These are phyloP conservation scores for Coemansia sp. DNA, from an alignment of 192 early-diverging fungal genomes.

Conservation along the genomic window DNA sequence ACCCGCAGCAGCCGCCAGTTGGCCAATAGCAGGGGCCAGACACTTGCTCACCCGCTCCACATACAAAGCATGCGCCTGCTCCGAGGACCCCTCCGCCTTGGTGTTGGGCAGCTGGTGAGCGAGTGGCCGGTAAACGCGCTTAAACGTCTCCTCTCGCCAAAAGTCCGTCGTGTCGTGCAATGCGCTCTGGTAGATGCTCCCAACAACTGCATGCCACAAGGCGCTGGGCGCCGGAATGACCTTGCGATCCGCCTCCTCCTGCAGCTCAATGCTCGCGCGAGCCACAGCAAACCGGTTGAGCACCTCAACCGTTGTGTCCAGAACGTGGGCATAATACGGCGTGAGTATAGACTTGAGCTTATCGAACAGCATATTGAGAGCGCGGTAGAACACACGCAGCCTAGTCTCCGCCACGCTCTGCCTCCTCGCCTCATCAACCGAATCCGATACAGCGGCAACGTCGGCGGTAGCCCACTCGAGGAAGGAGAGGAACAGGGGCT, in stretches of 20 bases:
- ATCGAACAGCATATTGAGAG: slow-evolving; percentile 34
- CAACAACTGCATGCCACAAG: slow-evolving; percentile 74
- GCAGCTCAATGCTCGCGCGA: slow-evolving; percentile 32
- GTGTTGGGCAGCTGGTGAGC: slow-evolving; percentile 74
- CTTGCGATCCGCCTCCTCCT: slow-evolving; percentile 42
- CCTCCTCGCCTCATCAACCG: slow-evolving; percentile 26
- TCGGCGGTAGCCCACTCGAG: slow-evolving; percentile 53
- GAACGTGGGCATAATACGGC: slow-evolving; percentile 75
- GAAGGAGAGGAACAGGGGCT: slow-evolving; percentile 85
- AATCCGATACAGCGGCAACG: slow-evolving; percentile 10
- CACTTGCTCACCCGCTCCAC: slow-evolving; percentile 56
- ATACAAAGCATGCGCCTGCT: slow-evolving; percentile 41
- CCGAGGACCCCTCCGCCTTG: slow-evolving; percentile 1
- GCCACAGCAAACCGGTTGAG: slow-evolving; percentile 55
- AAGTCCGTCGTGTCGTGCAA: slow-evolving; percentile 67
- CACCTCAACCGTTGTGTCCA: slow-evolving; percentile 64
- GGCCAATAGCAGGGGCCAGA: slow-evolving; percentile 76
- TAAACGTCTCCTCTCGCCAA: slow-evolving; percentile 72
- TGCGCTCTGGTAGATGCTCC: slow-evolving; percentile 64
- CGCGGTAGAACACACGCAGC: slow-evolving; percentile 44
- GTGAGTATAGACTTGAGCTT: slow-evolving; percentile 64
- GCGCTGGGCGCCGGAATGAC: slow-evolving; percentile 52
- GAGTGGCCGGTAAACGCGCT: slow-evolving; percentile 69
- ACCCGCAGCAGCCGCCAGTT: slow-evolving; percentile 73
- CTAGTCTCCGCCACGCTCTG: slow-evolving; percentile 33